These are phyloP conservation scores for Aspergillus fijiensis DNA, from an alignment of 2,329 filamentous ascomycete species.

Conservation along the genomic window DNA sequence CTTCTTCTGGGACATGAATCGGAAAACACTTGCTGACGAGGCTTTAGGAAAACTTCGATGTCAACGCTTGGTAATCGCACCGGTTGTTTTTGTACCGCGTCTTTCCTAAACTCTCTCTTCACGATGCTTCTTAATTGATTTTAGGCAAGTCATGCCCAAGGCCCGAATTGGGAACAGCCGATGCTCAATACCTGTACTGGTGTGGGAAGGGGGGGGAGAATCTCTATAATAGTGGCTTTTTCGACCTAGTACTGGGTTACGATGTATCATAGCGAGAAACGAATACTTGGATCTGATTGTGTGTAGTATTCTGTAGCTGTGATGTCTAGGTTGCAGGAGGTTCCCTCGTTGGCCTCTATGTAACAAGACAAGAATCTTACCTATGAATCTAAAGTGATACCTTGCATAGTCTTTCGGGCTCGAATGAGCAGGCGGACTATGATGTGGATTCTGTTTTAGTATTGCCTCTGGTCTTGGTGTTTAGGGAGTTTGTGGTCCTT, in stretches of 20 bases:
- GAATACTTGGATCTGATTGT: constrained; percentile 6
- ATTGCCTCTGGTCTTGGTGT: no score
- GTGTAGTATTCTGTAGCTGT: background rate
- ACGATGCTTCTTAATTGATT: constrained; percentile 10
- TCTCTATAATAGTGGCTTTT: background rate
- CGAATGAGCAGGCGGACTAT: no score
- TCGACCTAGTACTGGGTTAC: constrained; percentile 14
- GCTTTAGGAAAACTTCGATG: constrained; percentile 84
- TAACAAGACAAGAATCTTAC: no score
- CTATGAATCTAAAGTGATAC: no score
- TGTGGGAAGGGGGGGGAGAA: background rate
- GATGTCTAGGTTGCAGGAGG: background rate
- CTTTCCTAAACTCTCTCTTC: background rate
- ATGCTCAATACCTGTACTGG: constrained; percentile 6
- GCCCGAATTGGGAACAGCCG: constrained; percentile 1
- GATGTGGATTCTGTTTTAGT: no score
- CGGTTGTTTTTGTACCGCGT: background rate
- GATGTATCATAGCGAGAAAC: constrained; percentile 20
- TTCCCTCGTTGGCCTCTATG: no score
- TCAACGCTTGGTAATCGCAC: constrained; percentile 73
- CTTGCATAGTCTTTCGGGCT: no score
- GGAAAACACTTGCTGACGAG: constrained; percentile 23
- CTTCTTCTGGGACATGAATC: background rate
- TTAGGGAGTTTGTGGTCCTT: no score
- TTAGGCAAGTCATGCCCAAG: background rate